Percentiles rank a stretch among this genome's conserved stretches.
Conservation (phyloP, 345 rosid genomes). For the Arabis alpina region DNA sequence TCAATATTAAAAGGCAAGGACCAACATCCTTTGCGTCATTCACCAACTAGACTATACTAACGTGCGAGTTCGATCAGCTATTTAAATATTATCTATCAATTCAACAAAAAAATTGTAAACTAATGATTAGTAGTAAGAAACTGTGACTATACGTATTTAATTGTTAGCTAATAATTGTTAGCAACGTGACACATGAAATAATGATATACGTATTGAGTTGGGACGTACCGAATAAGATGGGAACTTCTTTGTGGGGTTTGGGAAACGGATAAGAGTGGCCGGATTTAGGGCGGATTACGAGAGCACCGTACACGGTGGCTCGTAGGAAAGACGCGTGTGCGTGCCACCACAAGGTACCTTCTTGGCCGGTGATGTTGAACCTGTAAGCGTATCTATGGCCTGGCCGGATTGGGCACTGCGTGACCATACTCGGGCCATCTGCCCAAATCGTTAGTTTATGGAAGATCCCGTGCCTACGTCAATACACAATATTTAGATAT, state of each 20-base stretch:
- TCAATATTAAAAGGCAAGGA: background rate
- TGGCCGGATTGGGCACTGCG: constrained; percentile 83
- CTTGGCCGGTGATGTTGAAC: constrained; percentile 65
- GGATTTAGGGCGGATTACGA: constrained; percentile 67
- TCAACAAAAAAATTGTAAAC: background rate
- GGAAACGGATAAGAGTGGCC: constrained; percentile 79
- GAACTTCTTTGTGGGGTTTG: constrained; percentile 71
- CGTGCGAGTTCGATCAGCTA: constrained; percentile 11
- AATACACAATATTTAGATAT: background rate
- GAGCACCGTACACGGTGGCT: constrained; percentile 86
- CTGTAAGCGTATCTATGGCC: constrained; percentile 66
- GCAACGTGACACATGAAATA: too few relatives aligned
- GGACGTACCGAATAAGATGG: constrained; percentile 67
- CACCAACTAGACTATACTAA: constrained; percentile 17
- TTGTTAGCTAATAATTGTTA: too few relatives aligned
- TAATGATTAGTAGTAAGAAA: background rate
- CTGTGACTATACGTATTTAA: background rate
- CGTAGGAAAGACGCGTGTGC: constrained; percentile 77
- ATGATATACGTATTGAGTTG: background rate
- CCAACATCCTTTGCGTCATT: constrained; percentile 20
- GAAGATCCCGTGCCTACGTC: constrained; percentile 80
- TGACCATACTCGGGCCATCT: constrained; percentile 77
- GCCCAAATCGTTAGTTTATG: constrained; percentile 76
- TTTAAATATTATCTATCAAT: background rate
- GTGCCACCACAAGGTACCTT: constrained; percentile 98